Percentiles rank a stretch among this genome's conserved stretches.
phyloP scores from a whole-genome alignment of 1,284 basidiomycete species.

The Apiotrichum akiyoshidainum region DNA sequence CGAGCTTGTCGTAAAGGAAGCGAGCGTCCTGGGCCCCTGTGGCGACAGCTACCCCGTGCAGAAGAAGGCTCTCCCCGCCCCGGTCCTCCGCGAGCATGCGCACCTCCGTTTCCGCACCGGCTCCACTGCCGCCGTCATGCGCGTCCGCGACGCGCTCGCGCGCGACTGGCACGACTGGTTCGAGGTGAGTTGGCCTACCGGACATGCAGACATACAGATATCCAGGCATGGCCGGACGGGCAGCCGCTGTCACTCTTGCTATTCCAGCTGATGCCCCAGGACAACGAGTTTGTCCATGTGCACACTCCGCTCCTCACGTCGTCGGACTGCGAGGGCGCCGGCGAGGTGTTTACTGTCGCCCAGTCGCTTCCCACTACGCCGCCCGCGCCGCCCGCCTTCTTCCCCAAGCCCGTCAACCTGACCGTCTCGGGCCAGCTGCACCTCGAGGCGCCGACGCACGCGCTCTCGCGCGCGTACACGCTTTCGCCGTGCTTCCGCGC shows the following conservation, averaged over 20 bases:
- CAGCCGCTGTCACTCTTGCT: too few species aligned
- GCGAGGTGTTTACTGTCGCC: slow-evolving; percentile 77
- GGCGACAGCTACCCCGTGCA: slow-evolving; percentile 85
- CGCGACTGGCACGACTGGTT: slow-evolving; percentile 63
- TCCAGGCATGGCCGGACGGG: too few species aligned
- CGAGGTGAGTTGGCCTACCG: slow-evolving; percentile 59
- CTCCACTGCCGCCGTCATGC: slow-evolving; percentile 66
- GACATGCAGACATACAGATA: too few species aligned
- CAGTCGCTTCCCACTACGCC: slow-evolving; percentile 9
- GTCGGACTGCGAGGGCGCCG: slow-evolving; percentile 96
- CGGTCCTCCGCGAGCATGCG: slow-evolving; percentile 74
- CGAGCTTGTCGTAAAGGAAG: slow-evolving; percentile 66
- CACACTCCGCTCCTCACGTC: slow-evolving; percentile 86
- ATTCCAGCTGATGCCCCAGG: slow-evolving; percentile 52
- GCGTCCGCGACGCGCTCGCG: slow-evolving; percentile 63
- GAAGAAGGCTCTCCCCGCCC: slow-evolving; percentile 70
- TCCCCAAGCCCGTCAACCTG: slow-evolving; percentile 65
- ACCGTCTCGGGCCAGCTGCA: slow-evolving; percentile 95
- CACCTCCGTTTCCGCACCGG: slow-evolving; percentile 79
- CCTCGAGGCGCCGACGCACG: slow-evolving; percentile 78
- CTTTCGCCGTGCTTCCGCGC: slow-evolving; percentile 90
- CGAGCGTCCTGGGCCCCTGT: slow-evolving; percentile 69
- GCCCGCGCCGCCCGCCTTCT: slow-evolving; percentile 31
- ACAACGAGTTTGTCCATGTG: slow-evolving; percentile 70
- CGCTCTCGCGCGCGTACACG: slow-evolving; percentile 81